Evolutionary conservation across 179 eudicot species (phyloP).

Genomic region (Vitellaria paradoxa): DNA sequence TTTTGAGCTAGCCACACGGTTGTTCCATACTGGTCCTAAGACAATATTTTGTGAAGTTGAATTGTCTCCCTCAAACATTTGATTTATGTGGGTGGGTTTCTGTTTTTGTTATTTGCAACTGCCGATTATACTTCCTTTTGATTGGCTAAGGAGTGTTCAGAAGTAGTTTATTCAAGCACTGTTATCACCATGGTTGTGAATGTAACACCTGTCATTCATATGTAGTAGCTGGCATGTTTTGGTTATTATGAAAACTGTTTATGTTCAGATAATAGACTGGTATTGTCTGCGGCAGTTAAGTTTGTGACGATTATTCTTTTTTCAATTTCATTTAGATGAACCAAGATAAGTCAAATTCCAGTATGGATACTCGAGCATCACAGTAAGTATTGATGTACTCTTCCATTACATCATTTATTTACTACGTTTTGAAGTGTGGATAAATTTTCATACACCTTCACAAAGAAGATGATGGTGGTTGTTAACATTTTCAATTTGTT

Average conservation of each 20-base stretch:
- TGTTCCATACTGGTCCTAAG: not conserved
- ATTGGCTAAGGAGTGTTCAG: not conserved
- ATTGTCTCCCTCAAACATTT: not conserved
- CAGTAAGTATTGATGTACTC: conserved; percentile 19
- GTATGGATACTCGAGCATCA: conserved; percentile 17
- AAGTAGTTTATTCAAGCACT: not conserved
- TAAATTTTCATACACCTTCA: not conserved
- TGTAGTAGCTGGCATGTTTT: not conserved
- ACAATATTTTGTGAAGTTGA: not conserved
- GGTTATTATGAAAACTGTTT: not conserved
- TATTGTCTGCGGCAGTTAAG: not conserved
- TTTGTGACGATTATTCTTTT: not conserved
- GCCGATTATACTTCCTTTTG: not conserved
- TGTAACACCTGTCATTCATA: not conserved
- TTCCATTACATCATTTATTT: not conserved
- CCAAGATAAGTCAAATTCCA: conserved; percentile 10
- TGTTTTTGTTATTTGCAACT: not conserved
- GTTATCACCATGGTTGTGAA: not conserved
- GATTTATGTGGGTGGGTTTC: not conserved
- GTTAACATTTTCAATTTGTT: not conserved
- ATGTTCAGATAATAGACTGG: not conserved
- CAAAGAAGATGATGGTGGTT: not conserved
- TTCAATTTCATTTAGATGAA: conserved; percentile 27
- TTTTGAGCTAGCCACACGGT: not conserved
- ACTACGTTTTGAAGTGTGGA: not conserved